phyloP scores from a whole-genome alignment of 371 early-diverging fungal genomes.

The Cokeromyces recurvatus region DNA sequence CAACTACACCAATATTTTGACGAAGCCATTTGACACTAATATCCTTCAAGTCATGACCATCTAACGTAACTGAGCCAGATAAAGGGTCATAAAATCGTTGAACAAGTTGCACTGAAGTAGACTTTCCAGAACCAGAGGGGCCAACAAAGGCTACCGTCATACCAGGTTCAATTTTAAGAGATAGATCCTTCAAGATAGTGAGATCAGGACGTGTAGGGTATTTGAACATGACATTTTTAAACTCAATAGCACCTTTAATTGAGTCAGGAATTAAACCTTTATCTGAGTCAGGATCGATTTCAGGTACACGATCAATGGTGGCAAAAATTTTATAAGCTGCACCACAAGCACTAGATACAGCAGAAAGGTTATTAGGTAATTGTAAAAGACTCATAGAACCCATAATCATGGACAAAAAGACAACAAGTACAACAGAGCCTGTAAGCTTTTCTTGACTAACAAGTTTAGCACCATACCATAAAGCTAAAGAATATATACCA shows the following conservation, averaged over 20 bases:
- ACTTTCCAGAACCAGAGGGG: too few species aligned
- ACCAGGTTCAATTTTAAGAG: constrained; percentile 56
- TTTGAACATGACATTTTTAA: constrained; percentile 60
- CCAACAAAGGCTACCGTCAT: constrained; percentile 58
- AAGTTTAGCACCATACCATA: constrained; percentile 71
- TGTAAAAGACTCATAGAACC: constrained; percentile 38
- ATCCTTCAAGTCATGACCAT: constrained; percentile 42
- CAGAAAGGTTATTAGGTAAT: constrained; percentile 54
- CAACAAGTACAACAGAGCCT: constrained; percentile 53
- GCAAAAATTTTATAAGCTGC: constrained; percentile 65
- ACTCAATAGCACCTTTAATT: constrained; percentile 47
- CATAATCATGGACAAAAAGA: constrained; percentile 66
- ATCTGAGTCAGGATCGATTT: constrained; percentile 53
- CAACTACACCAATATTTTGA: constrained; percentile 59
- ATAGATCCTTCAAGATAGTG: constrained; percentile 48
- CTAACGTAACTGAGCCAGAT: constrained; percentile 48
- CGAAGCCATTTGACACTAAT: constrained; percentile 54
- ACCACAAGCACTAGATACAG: constrained; percentile 56
- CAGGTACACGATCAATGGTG: constrained; percentile 70
- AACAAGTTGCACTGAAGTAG: constrained; percentile 57
- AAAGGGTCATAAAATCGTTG: constrained; percentile 63
- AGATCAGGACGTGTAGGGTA: constrained; percentile 61
- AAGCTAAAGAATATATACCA: constrained; percentile 62
- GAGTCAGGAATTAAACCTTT: constrained; percentile 25
- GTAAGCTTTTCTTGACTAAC: constrained; percentile 39